Evolutionary conservation across 371 early-diverging fungal genomes (phyloP), one percentile per base, ranked within the genome.

Genomic region (Basidiobolus meristosporus): DNA sequence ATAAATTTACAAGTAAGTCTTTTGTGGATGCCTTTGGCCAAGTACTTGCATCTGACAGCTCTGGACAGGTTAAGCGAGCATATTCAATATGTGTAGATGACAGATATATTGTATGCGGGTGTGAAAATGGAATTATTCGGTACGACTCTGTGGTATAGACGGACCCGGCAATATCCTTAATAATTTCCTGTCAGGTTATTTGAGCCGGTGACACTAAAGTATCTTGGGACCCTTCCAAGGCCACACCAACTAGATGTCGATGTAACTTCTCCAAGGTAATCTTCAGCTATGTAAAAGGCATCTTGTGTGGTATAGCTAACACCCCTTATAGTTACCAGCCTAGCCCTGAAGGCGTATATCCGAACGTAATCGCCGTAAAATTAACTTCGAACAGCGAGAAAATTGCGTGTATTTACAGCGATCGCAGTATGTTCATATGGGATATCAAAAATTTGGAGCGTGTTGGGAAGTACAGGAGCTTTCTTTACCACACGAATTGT

Each of bases 391-490:
- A 45, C 22, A 43, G 23, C 2, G 43, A 43, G 17, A 34, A 29
- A n/a, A 31, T 44, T 9, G 31, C 43, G 0, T 29, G 41, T n/a
- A 35, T 58, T 0, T 54, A 52, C 18, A 43, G 56, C n/a, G 84
- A 87, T 45, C 63, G 68, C 15, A 79, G 79, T 43, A 39, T 84
- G 7, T 68, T 66, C 42, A 57, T 84, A 11, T 84, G 83, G 83
- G 75, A 83, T 46, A 67, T 81, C 15, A 52, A 44, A 14, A 74
- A 83, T 44, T 31, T 61, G 20, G 62, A 63, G 33, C 64, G 70
- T 40, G 61, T 73, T n/a, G 64, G 62, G n/a, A 68, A 76, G 28
- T 69, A 65, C 26, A 45, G 74, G 36, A 80, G 73, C 42, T 76
- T 79, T 39, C 45, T 80, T 10, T 71, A 55, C 40, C 88, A 87